Evolutionary conservation across 805 yeast genomes (phyloP).

Genomic region (Lipomyces mesembrius): DNA sequence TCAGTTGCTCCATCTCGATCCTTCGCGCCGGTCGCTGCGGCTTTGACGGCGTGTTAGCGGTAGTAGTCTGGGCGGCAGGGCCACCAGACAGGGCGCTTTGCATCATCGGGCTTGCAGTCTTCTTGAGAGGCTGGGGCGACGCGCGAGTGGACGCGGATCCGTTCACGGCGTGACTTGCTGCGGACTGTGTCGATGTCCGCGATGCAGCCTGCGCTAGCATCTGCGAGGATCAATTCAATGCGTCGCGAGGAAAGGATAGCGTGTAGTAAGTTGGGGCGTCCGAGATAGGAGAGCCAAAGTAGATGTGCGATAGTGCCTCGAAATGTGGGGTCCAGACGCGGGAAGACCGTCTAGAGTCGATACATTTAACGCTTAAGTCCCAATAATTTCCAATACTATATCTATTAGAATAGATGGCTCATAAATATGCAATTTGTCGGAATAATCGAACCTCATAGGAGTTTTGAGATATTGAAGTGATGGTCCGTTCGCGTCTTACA

Average conservation of each 20-base stretch:
- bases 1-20: slow-evolving; percentile 66
- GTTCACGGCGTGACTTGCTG: slow-evolving; percentile 10
- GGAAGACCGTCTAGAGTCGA: background rate
- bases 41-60: slow-evolving; percentile 29
- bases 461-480: background rate
- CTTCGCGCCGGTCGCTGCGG: slow-evolving; percentile 46
- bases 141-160: slow-evolving; percentile 26
- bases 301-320: background rate
- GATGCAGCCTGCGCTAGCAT: slow-evolving; percentile 5
- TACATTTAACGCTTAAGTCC: background rate
- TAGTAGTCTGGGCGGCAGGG: slow-evolving; percentile 6
- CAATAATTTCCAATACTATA: background rate
- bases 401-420: background rate
- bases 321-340: background rate
- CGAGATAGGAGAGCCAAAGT: background rate
- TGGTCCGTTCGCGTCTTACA: background rate
- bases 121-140: slow-evolving; percentile 30
- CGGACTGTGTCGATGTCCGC: slow-evolving; percentile 8
- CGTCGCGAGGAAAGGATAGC: background rate
- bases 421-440: background rate
- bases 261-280: background rate
- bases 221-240: background rate
- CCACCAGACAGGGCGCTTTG: background rate
- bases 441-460: background rate
- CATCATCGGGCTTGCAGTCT: background rate